phyloP scores from a whole-genome alignment of 345 rosid species.

The Camelina sativa region DNA sequence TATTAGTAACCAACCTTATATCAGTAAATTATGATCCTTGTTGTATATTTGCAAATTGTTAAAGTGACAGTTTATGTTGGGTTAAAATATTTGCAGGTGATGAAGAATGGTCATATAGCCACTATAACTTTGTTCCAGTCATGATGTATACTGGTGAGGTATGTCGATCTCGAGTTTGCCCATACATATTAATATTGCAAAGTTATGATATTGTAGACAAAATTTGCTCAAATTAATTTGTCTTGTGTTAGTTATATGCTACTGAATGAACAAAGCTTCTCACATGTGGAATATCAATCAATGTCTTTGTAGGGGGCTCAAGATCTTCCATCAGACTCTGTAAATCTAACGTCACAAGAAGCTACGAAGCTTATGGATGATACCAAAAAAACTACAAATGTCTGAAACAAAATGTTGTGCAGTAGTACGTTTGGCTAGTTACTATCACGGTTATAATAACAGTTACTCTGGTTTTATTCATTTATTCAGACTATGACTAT shows the following conservation, averaged over 20 bases:
- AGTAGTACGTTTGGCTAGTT: slow-evolving; percentile 25
- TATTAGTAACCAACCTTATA: neutral
- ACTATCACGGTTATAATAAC: slow-evolving; percentile 13
- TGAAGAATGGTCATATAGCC: slow-evolving; percentile 93
- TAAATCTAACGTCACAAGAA: slow-evolving; percentile 40
- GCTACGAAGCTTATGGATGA: slow-evolving; percentile 8
- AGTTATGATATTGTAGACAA: neutral
- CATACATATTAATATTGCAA: too few relatives aligned
- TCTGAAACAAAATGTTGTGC: slow-evolving; percentile 26
- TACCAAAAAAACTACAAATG: slow-evolving; percentile 7
- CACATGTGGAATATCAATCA: slow-evolving; percentile 19
- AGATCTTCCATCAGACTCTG: slow-evolving; percentile 32
- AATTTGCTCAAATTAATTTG: neutral
- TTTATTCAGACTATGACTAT: neutral
- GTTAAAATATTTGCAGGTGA: slow-evolving; percentile 64
- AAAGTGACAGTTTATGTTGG: slow-evolving; percentile 2
- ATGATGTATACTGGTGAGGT: slow-evolving; percentile 46
- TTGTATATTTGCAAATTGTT: neutral
- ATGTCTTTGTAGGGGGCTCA: slow-evolving; percentile 32
- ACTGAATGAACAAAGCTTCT: neutral
- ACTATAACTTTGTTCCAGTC: slow-evolving; percentile 89
- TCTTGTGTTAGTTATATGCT: neutral
- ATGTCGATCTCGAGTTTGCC: neutral
- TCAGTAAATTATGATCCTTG: slow-evolving; percentile 4
- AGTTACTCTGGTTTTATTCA: slow-evolving; percentile 9